A percentile compares a stretch with the other conserved stretches of the same genome.
phyloP scores from a whole-genome alignment of 108 stramenopile species.

The Cyclotella cryptica region DNA sequence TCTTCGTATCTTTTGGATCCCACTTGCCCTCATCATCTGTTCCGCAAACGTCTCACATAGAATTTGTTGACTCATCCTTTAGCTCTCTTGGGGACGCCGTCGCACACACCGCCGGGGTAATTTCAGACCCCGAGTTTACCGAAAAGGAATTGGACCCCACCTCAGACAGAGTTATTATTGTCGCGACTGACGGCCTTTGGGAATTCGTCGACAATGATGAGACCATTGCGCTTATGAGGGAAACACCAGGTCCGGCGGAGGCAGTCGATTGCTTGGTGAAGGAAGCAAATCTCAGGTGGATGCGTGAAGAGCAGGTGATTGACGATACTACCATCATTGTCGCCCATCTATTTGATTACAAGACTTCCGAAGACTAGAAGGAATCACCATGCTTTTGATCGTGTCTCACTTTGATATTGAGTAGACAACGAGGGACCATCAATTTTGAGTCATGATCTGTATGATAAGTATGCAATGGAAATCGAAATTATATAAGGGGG shows the following conservation, averaged over 20 bases:
- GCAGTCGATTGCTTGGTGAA: slow-evolving; percentile 92
- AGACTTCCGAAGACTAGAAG: slow-evolving; percentile 26
- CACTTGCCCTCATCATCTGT: not conserved
- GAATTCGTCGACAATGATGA: slow-evolving; percentile 97
- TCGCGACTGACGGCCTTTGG: slow-evolving; percentile 98
- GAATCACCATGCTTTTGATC: slow-evolving; percentile 2
- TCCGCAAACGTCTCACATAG: slow-evolving; percentile 12
- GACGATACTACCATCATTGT: slow-evolving; percentile 99
- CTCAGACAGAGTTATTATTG: slow-evolving; percentile 88
- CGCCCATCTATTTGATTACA: slow-evolving; percentile 92
- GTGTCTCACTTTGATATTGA: too few species aligned
- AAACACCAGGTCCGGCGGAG: slow-evolving; percentile 81
- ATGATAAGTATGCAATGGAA: not conserved
- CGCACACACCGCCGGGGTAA: slow-evolving; percentile 97
- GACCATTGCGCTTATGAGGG: slow-evolving; percentile 88
- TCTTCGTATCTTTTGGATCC: not conserved
- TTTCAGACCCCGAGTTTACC: slow-evolving; percentile 94
- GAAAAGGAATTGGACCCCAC: slow-evolving; percentile 83
- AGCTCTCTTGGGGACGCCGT: slow-evolving; percentile 97
- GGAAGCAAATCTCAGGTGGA: slow-evolving; percentile 95
- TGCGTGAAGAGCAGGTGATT: slow-evolving; percentile 97
- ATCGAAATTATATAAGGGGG: not conserved
- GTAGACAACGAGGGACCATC: too few species aligned
- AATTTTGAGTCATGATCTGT: not conserved
- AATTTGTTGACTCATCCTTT: slow-evolving; percentile 7